A percentile compares a stretch with the other conserved stretches of the same genome.
These are phyloP conservation scores for Myriosclerotinia curreyana DNA, from an alignment of 2,329 filamentous ascomycete species.

Conservation along the genomic window DNA sequence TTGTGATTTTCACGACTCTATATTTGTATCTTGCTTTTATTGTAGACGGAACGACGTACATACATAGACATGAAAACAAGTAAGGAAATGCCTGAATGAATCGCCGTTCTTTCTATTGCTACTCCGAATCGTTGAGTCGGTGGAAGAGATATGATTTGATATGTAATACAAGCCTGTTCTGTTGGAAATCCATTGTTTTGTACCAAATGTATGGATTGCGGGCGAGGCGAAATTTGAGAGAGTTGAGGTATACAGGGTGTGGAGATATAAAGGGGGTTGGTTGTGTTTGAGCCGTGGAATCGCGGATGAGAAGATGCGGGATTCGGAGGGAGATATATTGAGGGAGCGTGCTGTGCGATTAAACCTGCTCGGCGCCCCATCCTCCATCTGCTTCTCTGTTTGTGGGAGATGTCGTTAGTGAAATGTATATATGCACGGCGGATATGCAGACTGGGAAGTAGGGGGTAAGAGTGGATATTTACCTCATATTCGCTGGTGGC, in stretches of 20 bases:
- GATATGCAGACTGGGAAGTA: background rate
- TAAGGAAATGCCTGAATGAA: background rate
- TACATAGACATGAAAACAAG: background rate
- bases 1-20: too few relatives aligned
- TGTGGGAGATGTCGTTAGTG: constrained; percentile 30
- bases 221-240: background rate
- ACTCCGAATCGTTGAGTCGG: background rate
- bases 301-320: too few relatives aligned
- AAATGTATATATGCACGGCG: too few relatives aligned
- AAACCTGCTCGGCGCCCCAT: constrained; percentile 40
- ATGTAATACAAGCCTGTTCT: constrained; percentile 16
- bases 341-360: constrained; percentile 21
- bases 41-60: background rate
- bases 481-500: constrained; percentile 56
- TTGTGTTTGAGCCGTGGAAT: background rate
- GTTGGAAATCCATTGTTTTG: background rate
- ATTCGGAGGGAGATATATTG: background rate
- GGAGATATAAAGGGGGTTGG: background rate
- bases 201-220: background rate
- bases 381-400: constrained; percentile 44
- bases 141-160: constrained; percentile 3
- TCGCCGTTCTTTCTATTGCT: constrained; percentile 1
- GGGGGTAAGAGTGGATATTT: background rate
- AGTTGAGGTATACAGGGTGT: background rate
- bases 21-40: background rate